Percentiles rank a stretch among this genome's conserved stretches.
Conservation (phyloP, 1,139 yeast species). For the Debaryomyces sp. region DNA sequence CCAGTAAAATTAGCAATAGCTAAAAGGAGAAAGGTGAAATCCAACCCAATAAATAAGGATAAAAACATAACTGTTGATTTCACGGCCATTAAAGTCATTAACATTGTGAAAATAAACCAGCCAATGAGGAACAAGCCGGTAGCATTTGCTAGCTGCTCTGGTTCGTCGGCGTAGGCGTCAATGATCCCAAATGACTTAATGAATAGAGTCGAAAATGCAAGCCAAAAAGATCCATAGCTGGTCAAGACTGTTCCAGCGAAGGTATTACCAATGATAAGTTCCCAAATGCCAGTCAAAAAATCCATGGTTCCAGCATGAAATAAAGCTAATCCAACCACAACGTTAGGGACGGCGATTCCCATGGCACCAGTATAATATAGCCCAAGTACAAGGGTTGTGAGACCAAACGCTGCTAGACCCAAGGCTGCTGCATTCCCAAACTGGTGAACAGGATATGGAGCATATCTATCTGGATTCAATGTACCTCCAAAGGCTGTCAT, state of each 20-base stretch:
- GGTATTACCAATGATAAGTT: conserved; percentile 35
- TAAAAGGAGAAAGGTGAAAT: conserved; percentile 37
- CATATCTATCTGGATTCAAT: conserved; percentile 28
- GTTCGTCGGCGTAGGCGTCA: conserved; percentile 28
- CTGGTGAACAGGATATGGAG: conserved; percentile 25
- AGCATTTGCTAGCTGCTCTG: conserved; percentile 32
- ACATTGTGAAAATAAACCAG: conserved; percentile 40
- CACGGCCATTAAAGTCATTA: conserved; percentile 32
- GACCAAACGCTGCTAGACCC: conserved; percentile 31
- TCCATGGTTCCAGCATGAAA: conserved; percentile 50
- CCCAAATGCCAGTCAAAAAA: conserved; percentile 50
- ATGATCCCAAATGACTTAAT: conserved; percentile 34
- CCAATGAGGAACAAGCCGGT: conserved; percentile 36
- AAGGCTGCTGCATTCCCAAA: conserved; percentile 36
- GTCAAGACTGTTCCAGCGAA: conserved; percentile 41
- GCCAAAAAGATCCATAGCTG: conserved; percentile 42
- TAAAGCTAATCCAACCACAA: conserved; percentile 52
- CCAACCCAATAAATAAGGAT: conserved; percentile 32
- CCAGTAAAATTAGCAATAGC: conserved; percentile 39
- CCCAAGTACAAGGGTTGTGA: conserved; percentile 30
- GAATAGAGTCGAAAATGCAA: conserved; percentile 38
- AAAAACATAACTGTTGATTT: conserved; percentile 39
- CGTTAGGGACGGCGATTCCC: conserved; percentile 50
- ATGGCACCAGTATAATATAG: conserved; percentile 55
- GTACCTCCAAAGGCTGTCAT: conserved; percentile 40